A percentile compares a stretch with the other conserved stretches of the same genome.
phyloP scores from a whole-genome alignment of 352 stramenopile species.

The Phytopythium aichiense region DNA sequence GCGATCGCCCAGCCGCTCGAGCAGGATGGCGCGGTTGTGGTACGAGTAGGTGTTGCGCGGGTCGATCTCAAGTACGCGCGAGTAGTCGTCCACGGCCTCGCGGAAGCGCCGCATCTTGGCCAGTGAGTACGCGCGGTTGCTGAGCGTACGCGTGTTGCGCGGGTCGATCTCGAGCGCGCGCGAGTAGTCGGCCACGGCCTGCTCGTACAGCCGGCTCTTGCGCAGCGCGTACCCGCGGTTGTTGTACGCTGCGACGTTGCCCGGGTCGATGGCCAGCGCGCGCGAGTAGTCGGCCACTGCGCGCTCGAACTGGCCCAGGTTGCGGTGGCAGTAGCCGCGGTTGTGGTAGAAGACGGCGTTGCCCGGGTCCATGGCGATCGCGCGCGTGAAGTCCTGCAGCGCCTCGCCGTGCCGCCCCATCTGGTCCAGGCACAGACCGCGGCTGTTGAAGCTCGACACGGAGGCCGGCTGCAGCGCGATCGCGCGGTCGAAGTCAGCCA shows the following conservation, averaged over 20 bases:
- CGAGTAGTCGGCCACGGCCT: conserved; percentile 74
- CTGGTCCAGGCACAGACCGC: conserved; percentile 74
- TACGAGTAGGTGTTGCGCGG: conserved; percentile 73
- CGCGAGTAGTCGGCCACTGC: conserved; percentile 66
- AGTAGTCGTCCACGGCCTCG: conserved; percentile 75
- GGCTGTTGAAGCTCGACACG: conserved; percentile 79
- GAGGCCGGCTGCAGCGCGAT: conserved; percentile 55
- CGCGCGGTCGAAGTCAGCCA: conserved; percentile 20
- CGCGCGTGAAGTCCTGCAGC: conserved; percentile 67
- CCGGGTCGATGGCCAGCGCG: conserved; percentile 55
- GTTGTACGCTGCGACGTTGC: conserved; percentile 76
- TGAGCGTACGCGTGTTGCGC: conserved; percentile 74
- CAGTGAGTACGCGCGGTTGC: conserved; percentile 83
- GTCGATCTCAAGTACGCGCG: conserved; percentile 63
- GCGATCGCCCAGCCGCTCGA: conserved; percentile 61
- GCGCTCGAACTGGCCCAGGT: conserved; percentile 67
- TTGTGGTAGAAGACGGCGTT: conserved; percentile 86
- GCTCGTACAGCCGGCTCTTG: conserved; percentile 63
- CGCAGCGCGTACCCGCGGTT: conserved; percentile 83
- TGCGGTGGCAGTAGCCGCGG: conserved; percentile 80
- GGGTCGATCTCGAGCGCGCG: conserved; percentile 66
- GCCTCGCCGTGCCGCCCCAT: conserved; percentile 55
- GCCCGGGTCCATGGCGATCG: conserved; percentile 55
- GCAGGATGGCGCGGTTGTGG: conserved; percentile 82
- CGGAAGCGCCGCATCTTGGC: conserved; percentile 73